Evolutionary conservation across 805 yeast genomes (phyloP).

Genomic region (Pichia phayaonensis): DNA sequence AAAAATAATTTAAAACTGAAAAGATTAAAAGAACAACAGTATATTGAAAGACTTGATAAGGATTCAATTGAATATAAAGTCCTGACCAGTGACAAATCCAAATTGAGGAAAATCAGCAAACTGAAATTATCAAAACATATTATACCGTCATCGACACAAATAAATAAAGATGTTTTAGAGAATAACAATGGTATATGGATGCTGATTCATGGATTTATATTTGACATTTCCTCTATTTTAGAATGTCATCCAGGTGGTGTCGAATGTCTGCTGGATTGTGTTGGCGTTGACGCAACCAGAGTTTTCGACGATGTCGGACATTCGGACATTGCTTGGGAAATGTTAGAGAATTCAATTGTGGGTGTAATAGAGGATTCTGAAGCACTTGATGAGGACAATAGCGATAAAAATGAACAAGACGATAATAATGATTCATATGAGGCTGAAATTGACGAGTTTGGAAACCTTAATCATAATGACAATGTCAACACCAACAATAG

Average conservation of each 20-base stretch:
- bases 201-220: conserved; percentile 62
- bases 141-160: conserved; percentile 2
- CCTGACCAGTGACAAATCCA: conserved; percentile 1
- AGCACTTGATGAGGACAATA: background rate
- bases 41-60: background rate
- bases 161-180: conserved; percentile 1
- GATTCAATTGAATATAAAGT: conserved; percentile 3
- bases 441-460: background rate
- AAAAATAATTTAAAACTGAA: background rate
- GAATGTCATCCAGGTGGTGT: conserved; percentile 79
- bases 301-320: conserved; percentile 66
- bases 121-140: conserved; percentile 7
- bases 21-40: background rate
- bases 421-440: background rate
- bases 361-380: conserved; percentile 38
- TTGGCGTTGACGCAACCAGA: conserved; percentile 70
- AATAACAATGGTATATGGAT: conserved; percentile 52
- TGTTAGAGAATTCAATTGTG: conserved; percentile 71
- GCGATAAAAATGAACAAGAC: background rate
- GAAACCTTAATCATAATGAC: background rate
- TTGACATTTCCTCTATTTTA: conserved; percentile 49
- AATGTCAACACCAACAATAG: no score
- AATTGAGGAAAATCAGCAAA: conserved; percentile 1
- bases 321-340: conserved; percentile 78
- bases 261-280: conserved; percentile 70